Conservation (phyloP, 148 eudicot genomes). For the Heliamphora exappendiculata region DNA sequence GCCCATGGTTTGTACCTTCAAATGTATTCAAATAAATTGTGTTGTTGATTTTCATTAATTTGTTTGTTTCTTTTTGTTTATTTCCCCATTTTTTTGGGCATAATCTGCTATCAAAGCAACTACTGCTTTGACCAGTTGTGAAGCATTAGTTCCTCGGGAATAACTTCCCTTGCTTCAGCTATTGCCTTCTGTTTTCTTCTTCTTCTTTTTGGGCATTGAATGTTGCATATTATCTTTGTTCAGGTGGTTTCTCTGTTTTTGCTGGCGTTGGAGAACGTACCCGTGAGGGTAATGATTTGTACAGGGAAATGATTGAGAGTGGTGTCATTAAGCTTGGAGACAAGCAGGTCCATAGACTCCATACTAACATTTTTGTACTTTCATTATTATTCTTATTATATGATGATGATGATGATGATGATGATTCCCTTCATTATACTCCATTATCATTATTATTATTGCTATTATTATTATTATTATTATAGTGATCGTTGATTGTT, state of each 20-base stretch:
- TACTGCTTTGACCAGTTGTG: too few species aligned
- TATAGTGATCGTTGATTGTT: neutral
- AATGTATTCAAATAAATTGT: neutral
- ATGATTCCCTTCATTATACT: too few species aligned
- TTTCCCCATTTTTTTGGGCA: neutral
- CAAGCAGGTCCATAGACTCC: conserved; percentile 51
- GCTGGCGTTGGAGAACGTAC: conserved; percentile 73
- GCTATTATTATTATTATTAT: too few species aligned
- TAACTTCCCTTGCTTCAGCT: too few species aligned
- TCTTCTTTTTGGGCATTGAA: neutral
- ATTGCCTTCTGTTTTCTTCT: neutral
- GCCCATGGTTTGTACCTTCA: conserved; percentile 15
- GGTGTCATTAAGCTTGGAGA: conserved; percentile 76
- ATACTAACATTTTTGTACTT: neutral
- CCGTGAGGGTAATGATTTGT: conserved; percentile 68
- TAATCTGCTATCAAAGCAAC: too few species aligned
- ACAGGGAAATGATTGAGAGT: conserved; percentile 67
- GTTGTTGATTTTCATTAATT: too few species aligned
- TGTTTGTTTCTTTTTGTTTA: too few species aligned
- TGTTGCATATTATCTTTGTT: neutral
- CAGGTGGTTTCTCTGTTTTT: conserved; percentile 74
- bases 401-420: too few species aligned
- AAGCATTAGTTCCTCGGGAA: too few species aligned
- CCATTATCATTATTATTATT: too few species aligned
- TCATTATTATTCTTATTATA: neutral